Base-by-base conservation (phyloP, 192 early-diverging fungal genomes). In the Linnemannia exigua region DNA sequence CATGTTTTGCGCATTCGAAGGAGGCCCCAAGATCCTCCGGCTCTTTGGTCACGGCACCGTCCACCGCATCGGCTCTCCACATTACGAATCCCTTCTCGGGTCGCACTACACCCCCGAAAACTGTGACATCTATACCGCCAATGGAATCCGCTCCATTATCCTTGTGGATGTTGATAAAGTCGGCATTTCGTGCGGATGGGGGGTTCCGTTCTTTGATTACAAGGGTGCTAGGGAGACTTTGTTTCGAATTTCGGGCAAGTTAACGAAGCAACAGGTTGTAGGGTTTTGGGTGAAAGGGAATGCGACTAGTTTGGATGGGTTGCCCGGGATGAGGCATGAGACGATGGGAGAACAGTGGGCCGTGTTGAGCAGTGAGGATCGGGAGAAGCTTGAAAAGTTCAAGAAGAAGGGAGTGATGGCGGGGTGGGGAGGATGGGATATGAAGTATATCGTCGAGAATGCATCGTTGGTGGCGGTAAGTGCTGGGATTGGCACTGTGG, bases 1-100 rank as follows among this genome's bases (percentile, higher is more conserved):
- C 72, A 94, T 94, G 94, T 48, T 94, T 46, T 88, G 88, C 16
- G 93, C 94, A 19, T 94, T 94, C 70, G 92, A 94, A 51, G 92
- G 93, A 25, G 47, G 86, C 7, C 94, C 94, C 17, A 84, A 89
- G 47, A 94, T 94, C 75, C 83, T 93, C 88, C 90, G 94, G 0
- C 82, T 94, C 52, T 92, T 90, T 71, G 89, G 92, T 46, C 90
- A 72, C 5, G 94, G 89, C 19, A 68, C 72, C 5, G 92, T 92
- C 25, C 61, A 89, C 17, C 89, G 90, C 67, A 79, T 88, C 9
- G 91, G 80, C n/a, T 75, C 83, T 5, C 51, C 88, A 0, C 87
- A 90, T 74, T 94, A 90, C 61, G 79, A 90, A 15, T 19, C 31
- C 28, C 79, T 93, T 12, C 76, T 89, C 31, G 70, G 75, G 8